Base-by-base conservation (phyloP, 257 asterid species). In the Orobanche coerulescens region DNA sequence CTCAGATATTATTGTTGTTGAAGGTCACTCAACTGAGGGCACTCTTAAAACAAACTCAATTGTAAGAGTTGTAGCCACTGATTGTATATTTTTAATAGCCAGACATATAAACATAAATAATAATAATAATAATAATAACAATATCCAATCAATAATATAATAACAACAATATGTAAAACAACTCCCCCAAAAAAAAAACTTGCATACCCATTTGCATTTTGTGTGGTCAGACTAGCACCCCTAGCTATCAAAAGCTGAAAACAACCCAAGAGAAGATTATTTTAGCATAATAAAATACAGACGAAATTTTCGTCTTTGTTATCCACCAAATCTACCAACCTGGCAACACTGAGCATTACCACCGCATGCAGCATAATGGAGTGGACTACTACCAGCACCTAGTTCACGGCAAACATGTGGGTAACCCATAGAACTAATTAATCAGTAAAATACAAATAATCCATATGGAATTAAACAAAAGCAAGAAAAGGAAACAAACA, bases 301-400 rank as follows among this genome's bases (percentile, higher is more conserved):
- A 15, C 16, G 8, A 9, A 1, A 1, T 44, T 6, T 2, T 49
- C 31, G 15, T 9, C 40, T 37, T 22, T 37, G 44, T 34, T 34
- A 26, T 47, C 43, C 18, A 61, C 46, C 46, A 53, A 47, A 56
- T 48, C 33, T 67, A 75, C 80, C 15, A 18, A 89, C 96, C 89
- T 80, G 94, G 73, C 96, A 89, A 73, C 95, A 86, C 67, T 78
- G 84, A 13, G 83, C 74, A 74, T 86, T 84, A 55, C 96, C 96
- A 39, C 96, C 95, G 42, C 95, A 86, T 34, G 96, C 94, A 55
- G 96, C 96, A 73, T 89, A 89, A 69, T 89, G 96, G 51, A 89
- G 94, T 1, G 96, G 92, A 18, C 87, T 84, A 76, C 96, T 89
- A 60, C 96, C 95, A n/a, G 94, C 85, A 66, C 96, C 96, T 88